Percentiles rank a stretch among this genome's conserved stretches.
Conservation (phyloP, 352 stramenopile species). For the Globisporangium orthogonon region DNA sequence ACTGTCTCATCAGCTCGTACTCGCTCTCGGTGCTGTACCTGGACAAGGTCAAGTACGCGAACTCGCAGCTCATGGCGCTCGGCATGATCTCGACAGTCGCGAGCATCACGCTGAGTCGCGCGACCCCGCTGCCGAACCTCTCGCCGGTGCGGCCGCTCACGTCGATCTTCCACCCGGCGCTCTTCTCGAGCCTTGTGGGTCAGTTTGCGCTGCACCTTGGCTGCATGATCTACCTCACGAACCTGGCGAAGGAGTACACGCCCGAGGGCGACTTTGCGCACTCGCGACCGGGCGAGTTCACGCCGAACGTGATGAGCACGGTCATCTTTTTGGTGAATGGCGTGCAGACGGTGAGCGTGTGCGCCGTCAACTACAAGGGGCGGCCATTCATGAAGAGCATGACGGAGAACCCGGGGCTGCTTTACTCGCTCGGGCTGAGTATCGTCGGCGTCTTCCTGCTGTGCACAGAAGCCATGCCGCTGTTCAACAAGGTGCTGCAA, state of each 20-base stretch:
- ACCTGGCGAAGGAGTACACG: constrained; percentile 89
- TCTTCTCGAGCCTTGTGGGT: constrained; percentile 92
- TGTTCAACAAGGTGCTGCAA: constrained; percentile 91
- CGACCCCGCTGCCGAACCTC: constrained; percentile 92
- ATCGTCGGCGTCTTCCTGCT: constrained; percentile 88
- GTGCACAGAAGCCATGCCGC: constrained; percentile 88
- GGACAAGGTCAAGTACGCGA: constrained; percentile 98
- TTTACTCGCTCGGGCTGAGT: constrained; percentile 87
- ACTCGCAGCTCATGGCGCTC: constrained; percentile 92
- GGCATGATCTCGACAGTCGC: constrained; percentile 85
- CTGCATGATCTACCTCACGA: constrained; percentile 91
- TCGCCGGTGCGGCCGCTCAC: constrained; percentile 90
- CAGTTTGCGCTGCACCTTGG: constrained; percentile 96
- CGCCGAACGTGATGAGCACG: constrained; percentile 97
- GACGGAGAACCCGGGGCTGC: constrained; percentile 93
- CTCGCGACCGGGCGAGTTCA: constrained; percentile 89
- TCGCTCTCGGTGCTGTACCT: constrained; percentile 98
- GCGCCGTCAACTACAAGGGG: constrained; percentile 98
- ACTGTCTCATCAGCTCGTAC: constrained; percentile 98
- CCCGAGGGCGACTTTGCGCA: constrained; percentile 70
- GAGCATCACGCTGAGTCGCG: constrained; percentile 84
- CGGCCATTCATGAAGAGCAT: constrained; percentile 98
- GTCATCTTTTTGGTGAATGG: constrained; percentile 97
- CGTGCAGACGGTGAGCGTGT: constrained; percentile 96
- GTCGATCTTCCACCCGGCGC: constrained; percentile 93